Conservation (phyloP, 2,329 filamentous ascomycete species). For the Penicillium vulpinum region DNA sequence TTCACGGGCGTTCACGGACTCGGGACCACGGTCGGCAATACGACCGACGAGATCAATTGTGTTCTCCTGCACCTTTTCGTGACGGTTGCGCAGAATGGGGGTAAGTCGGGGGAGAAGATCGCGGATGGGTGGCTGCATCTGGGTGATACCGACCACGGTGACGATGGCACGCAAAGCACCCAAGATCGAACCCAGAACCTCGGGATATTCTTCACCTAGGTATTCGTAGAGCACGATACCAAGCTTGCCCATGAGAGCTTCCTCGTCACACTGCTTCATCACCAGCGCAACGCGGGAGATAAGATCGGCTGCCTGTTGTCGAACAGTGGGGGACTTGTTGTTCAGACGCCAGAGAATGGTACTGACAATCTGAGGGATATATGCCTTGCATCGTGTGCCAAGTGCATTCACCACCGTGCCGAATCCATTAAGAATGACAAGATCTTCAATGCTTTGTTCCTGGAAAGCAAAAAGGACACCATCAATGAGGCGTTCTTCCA, state of each 20-base stretch:
- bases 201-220: constrained; percentile 95
- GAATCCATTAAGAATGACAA: constrained; percentile 95
- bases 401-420: constrained; percentile 96
- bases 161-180: constrained; percentile 94
- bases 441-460: constrained; percentile 94
- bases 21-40: constrained; percentile 94
- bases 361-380: constrained; percentile 93
- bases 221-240: constrained; percentile 96
- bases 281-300: constrained; percentile 97
- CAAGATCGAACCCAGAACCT: constrained; percentile 93
- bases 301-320: constrained; percentile 93
- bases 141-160: constrained; percentile 93
- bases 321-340: constrained; percentile 95
- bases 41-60: constrained; percentile 97
- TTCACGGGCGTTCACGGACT: constrained; percentile 93
- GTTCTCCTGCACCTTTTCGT: constrained; percentile 99
- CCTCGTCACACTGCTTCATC: constrained; percentile 98
- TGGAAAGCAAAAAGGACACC: constrained; percentile 96
- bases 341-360: constrained; percentile 96
- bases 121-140: constrained; percentile 98
- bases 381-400: constrained; percentile 90
- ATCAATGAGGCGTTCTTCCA: constrained; percentile 92
- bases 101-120: constrained; percentile 92
- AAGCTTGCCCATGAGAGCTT: constrained; percentile 92
- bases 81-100: constrained; percentile 95